Percentiles rank a stretch among this genome's conserved stretches.
phyloP scores from a whole-genome alignment of 2,329 filamentous ascomycete species.

The Penicillium olsonii region DNA sequence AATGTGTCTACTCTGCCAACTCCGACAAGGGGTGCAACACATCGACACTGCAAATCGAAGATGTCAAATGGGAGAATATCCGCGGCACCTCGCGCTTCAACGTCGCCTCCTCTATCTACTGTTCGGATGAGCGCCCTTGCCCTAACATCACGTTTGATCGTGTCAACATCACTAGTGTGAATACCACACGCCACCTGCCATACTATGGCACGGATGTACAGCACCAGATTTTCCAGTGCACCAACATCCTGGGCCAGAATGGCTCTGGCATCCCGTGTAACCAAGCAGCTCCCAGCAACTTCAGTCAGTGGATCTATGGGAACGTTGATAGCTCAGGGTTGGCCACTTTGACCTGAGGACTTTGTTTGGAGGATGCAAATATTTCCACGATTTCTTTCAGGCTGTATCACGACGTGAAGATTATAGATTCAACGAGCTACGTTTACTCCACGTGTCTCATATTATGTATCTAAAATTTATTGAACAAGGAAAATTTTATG shows the following conservation, averaged over 20 bases:
- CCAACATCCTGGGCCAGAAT: conserved; percentile 2
- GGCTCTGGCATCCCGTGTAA: conserved; percentile 6
- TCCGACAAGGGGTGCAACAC: conserved; percentile 36
- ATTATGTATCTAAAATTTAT: too few relatives aligned
- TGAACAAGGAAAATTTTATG: too few relatives aligned
- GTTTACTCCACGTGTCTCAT: too few relatives aligned
- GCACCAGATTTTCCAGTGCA: conserved; percentile 3
- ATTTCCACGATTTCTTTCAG: too few relatives aligned
- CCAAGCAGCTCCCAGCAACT: conserved; percentile 5
- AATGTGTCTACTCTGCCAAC: conserved; percentile 23
- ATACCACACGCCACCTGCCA: not conserved
- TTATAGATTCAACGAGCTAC: too few relatives aligned
- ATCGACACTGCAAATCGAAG: conserved; percentile 45
- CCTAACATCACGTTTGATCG: conserved; percentile 34
- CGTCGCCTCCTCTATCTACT: conserved; percentile 50
- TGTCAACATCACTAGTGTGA: not conserved
- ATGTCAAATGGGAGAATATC: conserved; percentile 53
- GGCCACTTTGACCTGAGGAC: not conserved
- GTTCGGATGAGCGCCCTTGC: conserved; percentile 44
- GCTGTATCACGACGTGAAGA: too few relatives aligned
- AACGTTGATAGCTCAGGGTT: conserved; percentile 2
- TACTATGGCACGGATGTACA: conserved; percentile 2
- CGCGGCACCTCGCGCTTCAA: conserved; percentile 52
- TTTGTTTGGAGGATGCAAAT: not conserved
- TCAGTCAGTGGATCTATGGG: conserved; percentile 4